phyloP scores from a whole-genome alignment of 176 grass and related monocot species.

The Urochloa ruziziensis region DNA sequence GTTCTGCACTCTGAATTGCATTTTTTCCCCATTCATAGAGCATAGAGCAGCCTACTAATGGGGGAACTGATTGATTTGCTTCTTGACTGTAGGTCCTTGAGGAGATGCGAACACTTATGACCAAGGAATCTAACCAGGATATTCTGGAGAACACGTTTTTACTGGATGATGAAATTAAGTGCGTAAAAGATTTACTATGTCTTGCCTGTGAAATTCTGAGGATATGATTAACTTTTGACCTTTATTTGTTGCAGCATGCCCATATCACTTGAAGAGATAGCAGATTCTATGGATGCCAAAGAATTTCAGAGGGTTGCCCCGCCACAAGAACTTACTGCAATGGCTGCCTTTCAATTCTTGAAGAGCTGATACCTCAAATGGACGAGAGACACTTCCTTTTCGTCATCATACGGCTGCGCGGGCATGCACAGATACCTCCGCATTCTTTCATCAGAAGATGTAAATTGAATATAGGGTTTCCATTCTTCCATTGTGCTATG shows the following conservation, averaged over 20 bases:
- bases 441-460: constrained; percentile 16
- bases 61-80: constrained; percentile 5
- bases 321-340: constrained; percentile 60
- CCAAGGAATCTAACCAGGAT: constrained; percentile 45
- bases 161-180: constrained; percentile 86
- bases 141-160: constrained; percentile 56
- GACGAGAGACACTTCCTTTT: background rate
- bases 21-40: constrained; percentile 14
- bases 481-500: constrained; percentile 26
- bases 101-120: constrained; percentile 60
- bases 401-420: background rate
- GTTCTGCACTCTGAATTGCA: constrained; percentile 17
- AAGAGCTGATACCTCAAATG: constrained; percentile 41
- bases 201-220: background rate
- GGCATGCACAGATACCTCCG: background rate
- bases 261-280: constrained; percentile 73
- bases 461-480: constrained; percentile 44
- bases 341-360: constrained; percentile 68
- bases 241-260: constrained; percentile 65
- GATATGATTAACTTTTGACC: constrained; percentile 21
- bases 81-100: constrained; percentile 65
- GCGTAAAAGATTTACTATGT: background rate
- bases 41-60: constrained; percentile 1
- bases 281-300: constrained; percentile 62
- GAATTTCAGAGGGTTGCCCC: constrained; percentile 57